These are phyloP conservation scores for Litchi chinensis DNA, from an alignment of 345 rosid species.

Conservation along the genomic window DNA sequence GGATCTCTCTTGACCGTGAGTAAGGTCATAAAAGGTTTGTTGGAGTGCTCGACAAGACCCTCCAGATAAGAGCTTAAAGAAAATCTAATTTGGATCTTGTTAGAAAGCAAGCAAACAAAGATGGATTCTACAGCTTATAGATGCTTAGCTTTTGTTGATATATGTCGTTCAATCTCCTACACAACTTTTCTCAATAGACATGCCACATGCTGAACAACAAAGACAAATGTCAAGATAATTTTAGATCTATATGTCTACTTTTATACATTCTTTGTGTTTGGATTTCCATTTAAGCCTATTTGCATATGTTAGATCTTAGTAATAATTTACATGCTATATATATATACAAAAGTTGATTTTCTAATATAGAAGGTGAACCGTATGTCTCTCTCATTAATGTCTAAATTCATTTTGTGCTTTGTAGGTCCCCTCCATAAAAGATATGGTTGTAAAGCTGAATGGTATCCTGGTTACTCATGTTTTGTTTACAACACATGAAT, in stretches of 20 bases:
- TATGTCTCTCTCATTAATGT: background rate
- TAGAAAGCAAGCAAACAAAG: background rate
- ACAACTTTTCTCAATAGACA: conserved; percentile 81
- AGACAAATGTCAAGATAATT: conserved; percentile 6
- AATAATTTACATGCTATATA: no score
- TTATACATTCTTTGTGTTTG: no score
- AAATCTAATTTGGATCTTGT: no score
- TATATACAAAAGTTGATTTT: conserved; percentile 23
- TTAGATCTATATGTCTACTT: no score
- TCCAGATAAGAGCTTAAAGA: no score
- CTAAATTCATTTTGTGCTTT: conserved; percentile 29
- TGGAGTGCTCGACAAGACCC: no score
- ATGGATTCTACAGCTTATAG: conserved; percentile 64
- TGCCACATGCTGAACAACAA: conserved; percentile 72
- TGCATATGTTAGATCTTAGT: no score
- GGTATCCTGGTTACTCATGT: conserved; percentile 91
- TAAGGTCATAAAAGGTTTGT: no score
- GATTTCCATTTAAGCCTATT: no score
- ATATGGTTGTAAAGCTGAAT: conserved; percentile 86
- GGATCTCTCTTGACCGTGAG: no score
- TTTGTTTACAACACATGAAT: conserved; percentile 74
- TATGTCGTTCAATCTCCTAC: conserved; percentile 92
- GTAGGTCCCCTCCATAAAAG: conserved; percentile 78
- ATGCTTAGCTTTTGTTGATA: conserved; percentile 96
- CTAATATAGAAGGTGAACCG: conserved; percentile 9